Percentiles rank a stretch among this genome's conserved stretches.
These are phyloP conservation scores for Ascochyta koolunga DNA, from an alignment of 2,329 filamentous ascomycete species.

Conservation along the genomic window DNA sequence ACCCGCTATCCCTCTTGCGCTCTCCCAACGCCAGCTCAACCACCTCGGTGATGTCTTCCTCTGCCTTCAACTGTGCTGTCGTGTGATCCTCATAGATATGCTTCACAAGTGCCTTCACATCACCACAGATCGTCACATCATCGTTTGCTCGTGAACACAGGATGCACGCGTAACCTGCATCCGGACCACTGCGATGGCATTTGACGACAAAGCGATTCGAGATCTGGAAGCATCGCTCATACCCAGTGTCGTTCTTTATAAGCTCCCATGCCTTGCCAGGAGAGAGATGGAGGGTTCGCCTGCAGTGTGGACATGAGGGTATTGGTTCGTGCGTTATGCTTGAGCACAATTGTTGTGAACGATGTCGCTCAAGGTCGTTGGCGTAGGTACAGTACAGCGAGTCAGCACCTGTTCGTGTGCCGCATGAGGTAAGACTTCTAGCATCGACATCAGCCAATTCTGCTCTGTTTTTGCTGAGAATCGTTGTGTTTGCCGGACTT, in stretches of 20 bases:
- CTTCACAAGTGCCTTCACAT: slow-evolving; percentile 44
- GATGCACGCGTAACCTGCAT: slow-evolving; percentile 44
- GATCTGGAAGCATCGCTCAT: slow-evolving; percentile 41
- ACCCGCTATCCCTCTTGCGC: slow-evolving; percentile 35
- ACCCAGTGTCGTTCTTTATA: slow-evolving; percentile 37
- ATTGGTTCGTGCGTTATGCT: slow-evolving; percentile 31
- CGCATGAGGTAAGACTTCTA: slow-evolving; percentile 33
- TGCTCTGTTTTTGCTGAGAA: slow-evolving; percentile 27
- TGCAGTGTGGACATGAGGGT: slow-evolving; percentile 43
- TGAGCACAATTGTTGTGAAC: slow-evolving; percentile 32
- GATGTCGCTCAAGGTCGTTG: slow-evolving; percentile 37
- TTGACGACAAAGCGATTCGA: slow-evolving; percentile 47
- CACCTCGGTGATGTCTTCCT: slow-evolving; percentile 42
- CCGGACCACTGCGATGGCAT: slow-evolving; percentile 40
- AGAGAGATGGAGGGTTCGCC: slow-evolving; percentile 37
- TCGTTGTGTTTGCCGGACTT: slow-evolving; percentile 36
- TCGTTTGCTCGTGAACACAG: slow-evolving; percentile 35
- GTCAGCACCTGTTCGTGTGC: slow-evolving; percentile 20
- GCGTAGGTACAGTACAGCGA: slow-evolving; percentile 42
- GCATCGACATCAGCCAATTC: slow-evolving; percentile 29
- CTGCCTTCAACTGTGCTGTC: slow-evolving; percentile 36
- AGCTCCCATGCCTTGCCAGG: slow-evolving; percentile 46
- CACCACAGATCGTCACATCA: slow-evolving; percentile 43
- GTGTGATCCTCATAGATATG: slow-evolving; percentile 45
- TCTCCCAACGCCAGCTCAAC: slow-evolving; percentile 28